Evolutionary conservation across 2,329 filamentous ascomycete species (phyloP), one percentile per base, ranked within the genome.

Genomic region (Ascochyta lentis): DNA sequence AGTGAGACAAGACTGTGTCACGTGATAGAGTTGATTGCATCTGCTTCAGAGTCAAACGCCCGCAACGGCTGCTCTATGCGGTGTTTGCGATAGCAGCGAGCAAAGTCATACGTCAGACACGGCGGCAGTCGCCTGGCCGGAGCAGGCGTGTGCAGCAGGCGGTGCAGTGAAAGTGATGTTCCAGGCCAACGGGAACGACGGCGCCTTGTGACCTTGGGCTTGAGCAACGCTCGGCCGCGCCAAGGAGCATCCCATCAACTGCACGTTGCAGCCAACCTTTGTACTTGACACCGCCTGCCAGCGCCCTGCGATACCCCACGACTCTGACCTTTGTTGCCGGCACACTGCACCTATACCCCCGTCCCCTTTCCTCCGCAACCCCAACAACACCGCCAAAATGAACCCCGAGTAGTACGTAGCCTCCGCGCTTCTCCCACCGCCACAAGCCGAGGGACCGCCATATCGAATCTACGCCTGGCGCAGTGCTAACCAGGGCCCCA

Each of bases 321-420:
- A 58, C 62, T 56, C 42, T 48, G 38, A 27, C 47, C 48, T 39
- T 27, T 40, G 46, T 16, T 39, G 37, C 53, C 53, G 47, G 46
- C 53, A 31, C 27, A 10, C 26, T 37, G 29, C 41, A 46, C 53
- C 48, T 45, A 59, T 49, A 60, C 48, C 59, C 46, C 27, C 27
- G 27, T 10, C 27, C 8, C 2, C 27, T 29, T 50, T 45, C 40
- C 58, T 51, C 47, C 50, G 61, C 50, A 51, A 38, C 54, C 50
- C 52, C 49, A 59, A 47, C 58, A 60, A 50, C 49, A 54, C 66
- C 66, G 69, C 78, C 84, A 91, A 71, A 76, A 95, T 95, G 91
- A 95, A 95, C 85, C 91, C 91, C 77, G 91, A 95, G 91, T 95
- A 85, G 91, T 95, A 88, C 77, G 90, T 87, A 71, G 63, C 69